Evolutionary conservation across 2,329 filamentous ascomycete species (phyloP).

Genomic region (Stagonosporopsis rhizophila): DNA sequence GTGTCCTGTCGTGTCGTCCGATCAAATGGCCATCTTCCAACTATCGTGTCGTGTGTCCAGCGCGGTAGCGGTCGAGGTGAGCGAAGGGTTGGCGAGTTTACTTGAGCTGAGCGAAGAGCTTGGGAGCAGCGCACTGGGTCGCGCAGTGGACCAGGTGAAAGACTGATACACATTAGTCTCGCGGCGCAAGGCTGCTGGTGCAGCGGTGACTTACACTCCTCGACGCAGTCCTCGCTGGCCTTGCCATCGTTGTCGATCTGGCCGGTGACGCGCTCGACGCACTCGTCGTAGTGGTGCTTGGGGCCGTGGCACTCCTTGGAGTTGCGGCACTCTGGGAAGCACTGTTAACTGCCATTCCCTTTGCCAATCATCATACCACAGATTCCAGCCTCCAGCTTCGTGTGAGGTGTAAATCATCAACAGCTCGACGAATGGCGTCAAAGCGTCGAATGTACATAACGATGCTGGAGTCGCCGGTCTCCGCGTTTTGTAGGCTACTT

Average conservation of each 20-base stretch:
- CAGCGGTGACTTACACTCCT: slow-evolving; percentile 82
- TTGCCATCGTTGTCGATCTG: slow-evolving; percentile 74
- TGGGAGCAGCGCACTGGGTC: slow-evolving; percentile 88
- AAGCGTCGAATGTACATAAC: not conserved
- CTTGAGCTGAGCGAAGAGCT: slow-evolving; percentile 92
- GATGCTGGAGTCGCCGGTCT: not conserved
- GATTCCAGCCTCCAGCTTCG: not conserved
- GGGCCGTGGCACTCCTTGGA: slow-evolving; percentile 81
- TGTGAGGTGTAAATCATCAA: slow-evolving; percentile 6
- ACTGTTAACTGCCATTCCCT: slow-evolving; percentile 28
- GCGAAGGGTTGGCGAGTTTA: slow-evolving; percentile 58
- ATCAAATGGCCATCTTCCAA: slow-evolving; percentile 29
- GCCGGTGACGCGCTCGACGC: slow-evolving; percentile 86
- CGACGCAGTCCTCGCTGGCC: slow-evolving; percentile 93
- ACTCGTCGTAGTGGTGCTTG: slow-evolving; percentile 99
- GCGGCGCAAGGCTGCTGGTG: not conserved
- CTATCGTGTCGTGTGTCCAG: slow-evolving; percentile 24
- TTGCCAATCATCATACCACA: not conserved
- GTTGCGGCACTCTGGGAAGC: slow-evolving; percentile 79
- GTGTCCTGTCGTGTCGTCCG: slow-evolving; percentile 34
- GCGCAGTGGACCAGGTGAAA: slow-evolving; percentile 99
- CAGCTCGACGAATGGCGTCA: slow-evolving; percentile 13
- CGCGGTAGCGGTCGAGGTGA: slow-evolving; percentile 22
- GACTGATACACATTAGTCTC: slow-evolving; percentile 63
- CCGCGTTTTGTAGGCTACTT: slow-evolving; percentile 54